Evolutionary conservation across 208 protist species (phyloP).

Genomic region (Trypanosoma lewisi): DNA sequence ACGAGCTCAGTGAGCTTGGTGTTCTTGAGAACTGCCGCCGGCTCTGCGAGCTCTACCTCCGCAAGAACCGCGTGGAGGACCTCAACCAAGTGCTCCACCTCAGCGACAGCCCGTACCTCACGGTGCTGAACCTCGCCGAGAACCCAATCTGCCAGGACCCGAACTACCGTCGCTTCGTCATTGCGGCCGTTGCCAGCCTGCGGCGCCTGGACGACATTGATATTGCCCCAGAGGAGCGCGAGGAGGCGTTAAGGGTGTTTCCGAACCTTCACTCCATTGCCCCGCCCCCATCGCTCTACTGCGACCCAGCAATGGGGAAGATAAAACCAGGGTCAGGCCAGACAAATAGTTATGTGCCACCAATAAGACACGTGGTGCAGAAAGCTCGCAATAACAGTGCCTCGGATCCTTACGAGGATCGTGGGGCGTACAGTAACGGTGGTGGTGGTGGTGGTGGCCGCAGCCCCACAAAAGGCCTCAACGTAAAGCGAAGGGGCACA

Average conservation of each 20-base stretch:
- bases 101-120: slow-evolving; percentile 55
- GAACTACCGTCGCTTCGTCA: slow-evolving; percentile 88
- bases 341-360: neutral
- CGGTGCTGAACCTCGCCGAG: slow-evolving; percentile 73
- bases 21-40: slow-evolving; percentile 63
- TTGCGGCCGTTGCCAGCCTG: slow-evolving; percentile 74
- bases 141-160: slow-evolving; percentile 86
- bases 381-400: neutral
- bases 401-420: neutral
- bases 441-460: neutral
- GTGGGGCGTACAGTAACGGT: slow-evolving; percentile 1
- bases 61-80: slow-evolving; percentile 81
- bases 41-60: slow-evolving; percentile 81
- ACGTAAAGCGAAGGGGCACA: neutral
- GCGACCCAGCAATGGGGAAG: slow-evolving; percentile 41
- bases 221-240: slow-evolving; percentile 64
- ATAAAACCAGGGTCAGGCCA: slow-evolving; percentile 16
- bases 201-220: slow-evolving; percentile 72
- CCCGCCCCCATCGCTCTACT: slow-evolving; percentile 74
- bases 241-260: slow-evolving; percentile 64
- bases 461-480: slow-evolving; percentile 1
- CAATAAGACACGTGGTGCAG: slow-evolving; percentile 1
- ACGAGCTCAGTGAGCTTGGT: slow-evolving; percentile 77
- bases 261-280: slow-evolving; percentile 73
- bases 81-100: slow-evolving; percentile 89